Base-by-base conservation (phyloP, 148 eudicot species). In the Euryodendron excelsum region DNA sequence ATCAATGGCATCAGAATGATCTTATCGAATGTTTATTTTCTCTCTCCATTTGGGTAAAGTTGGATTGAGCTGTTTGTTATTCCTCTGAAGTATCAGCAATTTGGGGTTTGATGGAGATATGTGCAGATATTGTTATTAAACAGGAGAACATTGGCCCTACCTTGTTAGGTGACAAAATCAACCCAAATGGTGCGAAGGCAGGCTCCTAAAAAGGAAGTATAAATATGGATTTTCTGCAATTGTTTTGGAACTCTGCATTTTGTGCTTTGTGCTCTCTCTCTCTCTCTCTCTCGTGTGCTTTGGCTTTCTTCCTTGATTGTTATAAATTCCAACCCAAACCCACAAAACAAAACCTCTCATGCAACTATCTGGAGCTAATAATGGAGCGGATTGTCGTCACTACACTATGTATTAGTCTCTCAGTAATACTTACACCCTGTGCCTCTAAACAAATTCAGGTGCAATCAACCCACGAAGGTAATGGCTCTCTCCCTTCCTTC, bases 201-300 rank as follows among this genome's bases (percentile, higher is more conserved):
- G 55, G 10, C 23, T 41, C 82, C 79, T n/a, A 67, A 67, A 80
- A 80, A 62, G 69, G 69, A 33, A 72, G 63, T 41, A 64, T 73
- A 75, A 21, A 25, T 80, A 44, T 60, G 60, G 78, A 53, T 39
- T 80, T 44, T 55, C 23, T 77, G 68, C 64, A 34, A 69, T 78
- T 56, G 14, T 86, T 87, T 87, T 79, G 86, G 86, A 84, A 89
- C 87, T 86, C 89, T 83, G 63, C 79, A 74, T 73, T 86, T 89
- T 89, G 86, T 86, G 89, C 79, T 90, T 81, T 84, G 89, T 89
- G 90, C 47, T 31, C 52, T 25, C 72, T 45, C 39, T 75, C 75
- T 84, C 77, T 83, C 79, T 74, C 72, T 45, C 60, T 41, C 68
- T 20, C 18, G n/a, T 23, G 64, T 27, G 41, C 7, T 14, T 48